Percentiles rank a stretch among this genome's conserved stretches.
Conservation (phyloP, 2,329 filamentous ascomycete genomes). For the Tothia fuscella region DNA sequence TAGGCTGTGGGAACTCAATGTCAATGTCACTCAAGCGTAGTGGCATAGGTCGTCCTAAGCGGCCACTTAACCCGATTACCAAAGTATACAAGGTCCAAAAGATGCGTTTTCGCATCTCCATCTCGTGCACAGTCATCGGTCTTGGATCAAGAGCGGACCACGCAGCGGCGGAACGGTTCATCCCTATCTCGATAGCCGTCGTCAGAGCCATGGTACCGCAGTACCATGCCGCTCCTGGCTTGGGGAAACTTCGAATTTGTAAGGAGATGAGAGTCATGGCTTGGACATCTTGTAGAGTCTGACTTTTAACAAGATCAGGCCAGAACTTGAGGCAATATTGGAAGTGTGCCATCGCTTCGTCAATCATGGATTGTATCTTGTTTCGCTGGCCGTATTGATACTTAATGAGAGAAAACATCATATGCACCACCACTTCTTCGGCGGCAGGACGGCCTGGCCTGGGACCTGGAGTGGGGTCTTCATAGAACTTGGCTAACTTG, state of each 20-base stretch:
- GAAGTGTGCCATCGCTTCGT: constrained; percentile 64
- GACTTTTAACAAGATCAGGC: constrained; percentile 50
- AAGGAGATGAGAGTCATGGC: constrained; percentile 59
- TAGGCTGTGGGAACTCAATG: constrained; percentile 58
- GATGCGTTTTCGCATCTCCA: constrained; percentile 65
- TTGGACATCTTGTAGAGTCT: constrained; percentile 56
- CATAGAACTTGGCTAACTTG: constrained; percentile 42
- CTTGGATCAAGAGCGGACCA: constrained; percentile 29
- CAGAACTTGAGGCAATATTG: constrained; percentile 62
- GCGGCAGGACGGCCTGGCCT: constrained; percentile 48
- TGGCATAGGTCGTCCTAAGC: constrained; percentile 65
- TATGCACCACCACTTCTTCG: constrained; percentile 61
- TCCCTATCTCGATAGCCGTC: constrained; percentile 60
- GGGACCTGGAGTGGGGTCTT: constrained; percentile 52
- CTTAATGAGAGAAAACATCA: constrained; percentile 67
- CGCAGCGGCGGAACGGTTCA: constrained; percentile 59
- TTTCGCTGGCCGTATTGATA: constrained; percentile 69
- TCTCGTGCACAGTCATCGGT: constrained; percentile 42
- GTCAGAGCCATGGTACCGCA: constrained; percentile 53
- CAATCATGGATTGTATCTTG: constrained; percentile 45
- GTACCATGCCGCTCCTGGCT: constrained; percentile 62
- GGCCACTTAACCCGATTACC: constrained; percentile 57
- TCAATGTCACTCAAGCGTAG: constrained; percentile 66
- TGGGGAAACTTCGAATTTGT: constrained; percentile 66
- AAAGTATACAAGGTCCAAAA: constrained; percentile 64